A percentile compares a stretch with the other conserved stretches of the same genome.
These are phyloP conservation scores for Polytrichum commune DNA, from an alignment of 225 moss, liverwort and hornwort genomes.

Conservation along the genomic window DNA sequence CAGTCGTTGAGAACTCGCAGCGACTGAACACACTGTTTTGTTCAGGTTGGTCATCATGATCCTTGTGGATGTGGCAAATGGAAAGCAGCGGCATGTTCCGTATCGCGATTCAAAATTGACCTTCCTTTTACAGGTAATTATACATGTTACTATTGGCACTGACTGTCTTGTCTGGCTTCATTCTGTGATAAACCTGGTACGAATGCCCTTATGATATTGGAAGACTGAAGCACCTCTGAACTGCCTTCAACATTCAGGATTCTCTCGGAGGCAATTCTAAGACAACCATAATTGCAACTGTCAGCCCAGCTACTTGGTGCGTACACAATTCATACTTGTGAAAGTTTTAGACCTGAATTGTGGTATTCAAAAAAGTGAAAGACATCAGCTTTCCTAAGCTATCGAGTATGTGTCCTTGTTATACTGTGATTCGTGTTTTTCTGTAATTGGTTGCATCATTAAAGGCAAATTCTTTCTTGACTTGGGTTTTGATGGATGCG, in stretches of 20 bases:
- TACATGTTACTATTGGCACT: no score
- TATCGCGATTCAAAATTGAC: constrained; percentile 81
- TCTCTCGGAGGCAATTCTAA: constrained; percentile 80
- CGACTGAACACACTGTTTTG: background rate
- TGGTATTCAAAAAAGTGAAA: no score
- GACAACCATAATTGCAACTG: constrained; percentile 72
- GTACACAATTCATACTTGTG: constrained; percentile 3
- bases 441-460: background rate
- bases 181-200: background rate
- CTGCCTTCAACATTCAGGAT: constrained; percentile 33
- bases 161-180: background rate
- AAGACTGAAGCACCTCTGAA: background rate
- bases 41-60: constrained; percentile 41
- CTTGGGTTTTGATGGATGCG: constrained; percentile 2
- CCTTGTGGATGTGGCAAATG: constrained; percentile 34
- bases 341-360: no score
- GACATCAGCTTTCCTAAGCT: no score
- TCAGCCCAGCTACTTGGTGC: constrained; percentile 74
- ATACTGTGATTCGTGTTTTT: no score
- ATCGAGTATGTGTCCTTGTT: no score
- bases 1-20: no score
- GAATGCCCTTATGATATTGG: background rate
- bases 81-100: constrained; percentile 75
- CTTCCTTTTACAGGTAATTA: constrained; percentile 63
- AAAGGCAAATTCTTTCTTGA: background rate